Evolutionary conservation across 2,329 filamentous ascomycete species (phyloP), one percentile per base, ranked within the genome.

Genomic region (Fusarium pseudoanthophilum): DNA sequence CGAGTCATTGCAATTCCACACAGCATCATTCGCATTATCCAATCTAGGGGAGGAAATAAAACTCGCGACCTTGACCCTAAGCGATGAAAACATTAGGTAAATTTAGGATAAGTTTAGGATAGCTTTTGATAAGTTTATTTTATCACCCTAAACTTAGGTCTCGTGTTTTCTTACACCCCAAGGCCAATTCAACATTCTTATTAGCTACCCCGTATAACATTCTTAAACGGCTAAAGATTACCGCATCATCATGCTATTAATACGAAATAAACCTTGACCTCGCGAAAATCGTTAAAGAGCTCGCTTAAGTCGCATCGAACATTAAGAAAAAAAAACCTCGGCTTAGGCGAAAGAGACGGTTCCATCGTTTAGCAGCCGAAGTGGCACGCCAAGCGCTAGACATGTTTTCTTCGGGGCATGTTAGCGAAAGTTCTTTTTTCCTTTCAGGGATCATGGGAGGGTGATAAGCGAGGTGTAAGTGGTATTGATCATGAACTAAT

Each of bases 361-460:
- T 71, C 58, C 69, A 73, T 74, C 75, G 76, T 74, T 77, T 78
- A 67, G 76, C 28, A 78, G 59, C 73, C 76, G 76, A 78, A 65
- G 71, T 66, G 65, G 71, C 37, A 46, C 26, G 58, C 58, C 62
- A 63, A 65, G 62, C 28, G 11, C 30, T 46, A 39, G 62, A 46
- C 40, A 45, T 18, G 34, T 51, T 53, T 36, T 7, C 24, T 52
- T 56, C 52, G 43, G 53, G 53, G 28, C 26, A 64, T 56, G 43
- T 34, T 68, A 74, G 68, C 52, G 55, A 53, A 37, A 5, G 32
- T 43, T 40, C 34, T n/a, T 55, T 53, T 16, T 14, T 52, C 7
- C 24, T 4, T 48, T 1, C 39, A 62, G 30, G 64, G 67, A 68
- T 62, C 58, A 58, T 59, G 32, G 45, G 39, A 28, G 45, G 51